Evolutionary conservation across 306 rosid species (phyloP).

Genomic region (Alnus rubra): DNA sequence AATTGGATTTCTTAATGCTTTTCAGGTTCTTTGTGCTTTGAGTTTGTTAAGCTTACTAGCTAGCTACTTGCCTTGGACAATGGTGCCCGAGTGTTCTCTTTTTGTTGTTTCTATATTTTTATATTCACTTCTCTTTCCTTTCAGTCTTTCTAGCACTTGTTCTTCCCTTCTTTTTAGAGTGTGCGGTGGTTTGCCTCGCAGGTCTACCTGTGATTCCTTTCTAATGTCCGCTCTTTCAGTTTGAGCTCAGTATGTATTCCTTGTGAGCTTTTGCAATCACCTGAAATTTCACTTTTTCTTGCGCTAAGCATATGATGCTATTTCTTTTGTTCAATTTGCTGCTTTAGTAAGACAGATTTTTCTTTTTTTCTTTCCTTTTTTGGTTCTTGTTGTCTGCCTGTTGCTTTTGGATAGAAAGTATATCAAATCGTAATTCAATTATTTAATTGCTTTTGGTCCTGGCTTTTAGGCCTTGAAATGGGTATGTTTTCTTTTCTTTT

Average conservation of each 20-base stretch:
- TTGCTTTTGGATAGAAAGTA: slow-evolving; percentile 9
- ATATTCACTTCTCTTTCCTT: not conserved
- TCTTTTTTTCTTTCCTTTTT: not conserved
- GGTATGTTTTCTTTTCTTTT: not conserved
- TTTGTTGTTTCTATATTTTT: not conserved
- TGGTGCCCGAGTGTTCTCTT: not conserved
- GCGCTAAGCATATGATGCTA: not conserved
- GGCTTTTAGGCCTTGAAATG: not conserved
- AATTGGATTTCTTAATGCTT: not conserved
- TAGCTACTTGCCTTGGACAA: not conserved
- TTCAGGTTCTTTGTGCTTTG: too few relatives aligned
- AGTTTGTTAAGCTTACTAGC: too few relatives aligned
- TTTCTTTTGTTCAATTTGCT: not conserved
- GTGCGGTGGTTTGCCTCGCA: not conserved
- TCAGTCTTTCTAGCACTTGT: slow-evolving; percentile 6
- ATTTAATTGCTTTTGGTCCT: not conserved
- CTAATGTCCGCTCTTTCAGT: slow-evolving; percentile 5
- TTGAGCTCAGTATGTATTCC: not conserved
- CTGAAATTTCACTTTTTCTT: slow-evolving; percentile 9
- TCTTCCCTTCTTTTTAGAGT: slow-evolving; percentile 1
- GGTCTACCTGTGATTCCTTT: not conserved
- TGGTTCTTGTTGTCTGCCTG: slow-evolving; percentile 1
- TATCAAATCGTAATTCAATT: not conserved
- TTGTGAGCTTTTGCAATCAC: slow-evolving; percentile 15
- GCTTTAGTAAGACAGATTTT: slow-evolving; percentile 6